These are phyloP conservation scores for Penicillium oxalicum DNA, from an alignment of 2,329 filamentous ascomycete species.

Conservation along the genomic window DNA sequence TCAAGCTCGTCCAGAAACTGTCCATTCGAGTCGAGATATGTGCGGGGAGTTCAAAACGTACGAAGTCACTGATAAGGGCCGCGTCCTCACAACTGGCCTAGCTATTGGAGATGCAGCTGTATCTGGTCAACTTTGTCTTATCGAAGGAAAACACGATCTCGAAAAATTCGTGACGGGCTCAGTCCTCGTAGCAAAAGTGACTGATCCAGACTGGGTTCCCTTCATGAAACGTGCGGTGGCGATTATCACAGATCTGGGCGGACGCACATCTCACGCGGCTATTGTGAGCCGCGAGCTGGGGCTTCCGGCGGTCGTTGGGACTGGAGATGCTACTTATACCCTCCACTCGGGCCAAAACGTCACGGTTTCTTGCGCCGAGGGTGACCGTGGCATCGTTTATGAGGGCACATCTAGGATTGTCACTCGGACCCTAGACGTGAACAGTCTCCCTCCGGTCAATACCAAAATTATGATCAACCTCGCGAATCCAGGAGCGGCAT, in stretches of 20 bases:
- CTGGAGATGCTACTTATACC: conserved; percentile 32
- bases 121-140: background rate
- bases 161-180: conserved; percentile 31
- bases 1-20: conserved; percentile 21
- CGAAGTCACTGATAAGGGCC: background rate
- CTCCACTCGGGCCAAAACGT: conserved; percentile 35
- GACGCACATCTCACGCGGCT: conserved; percentile 36
- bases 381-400: conserved; percentile 36
- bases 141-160: conserved; percentile 14
- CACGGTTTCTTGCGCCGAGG: conserved; percentile 37
- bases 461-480: conserved; percentile 38
- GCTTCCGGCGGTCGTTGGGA: conserved; percentile 36
- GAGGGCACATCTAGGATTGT: conserved; percentile 31
- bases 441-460: conserved; percentile 15
- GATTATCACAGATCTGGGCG: conserved; percentile 31
- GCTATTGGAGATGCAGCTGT: background rate
- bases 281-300: conserved; percentile 39
- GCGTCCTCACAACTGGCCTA: background rate
- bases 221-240: conserved; percentile 36
- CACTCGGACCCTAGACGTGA: conserved; percentile 27
- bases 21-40: background rate
- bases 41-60: background rate
- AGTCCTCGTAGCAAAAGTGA: conserved; percentile 32
- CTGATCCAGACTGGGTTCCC: conserved; percentile 38
- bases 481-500: conserved; percentile 35